Evolutionary conservation across 805 yeast genomes (phyloP).

Genomic region (Starmerella apis): DNA sequence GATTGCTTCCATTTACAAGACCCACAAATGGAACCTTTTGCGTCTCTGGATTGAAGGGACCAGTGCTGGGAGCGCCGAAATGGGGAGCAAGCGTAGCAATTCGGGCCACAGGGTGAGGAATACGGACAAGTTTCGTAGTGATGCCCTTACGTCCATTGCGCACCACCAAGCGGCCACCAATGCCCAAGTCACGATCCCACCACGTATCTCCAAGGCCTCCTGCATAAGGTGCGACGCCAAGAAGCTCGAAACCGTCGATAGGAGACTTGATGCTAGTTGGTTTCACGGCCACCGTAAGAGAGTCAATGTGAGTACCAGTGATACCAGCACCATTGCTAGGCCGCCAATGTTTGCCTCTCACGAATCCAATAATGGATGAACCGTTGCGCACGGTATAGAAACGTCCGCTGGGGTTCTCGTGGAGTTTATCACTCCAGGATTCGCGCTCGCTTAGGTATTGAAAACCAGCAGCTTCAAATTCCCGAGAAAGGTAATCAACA

Average conservation of each 20-base stretch:
- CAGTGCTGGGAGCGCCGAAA: conserved; percentile 58
- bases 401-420: conserved; percentile 32
- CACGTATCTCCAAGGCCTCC: conserved; percentile 56
- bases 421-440: conserved; percentile 41
- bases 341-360: conserved; percentile 56
- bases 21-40: conserved; percentile 75
- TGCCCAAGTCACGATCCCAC: conserved; percentile 70
- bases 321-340: conserved; percentile 53
- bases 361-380: conserved; percentile 58
- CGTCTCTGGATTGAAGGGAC: conserved; percentile 70
- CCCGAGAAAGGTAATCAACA: conserved; percentile 40
- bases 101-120: conserved; percentile 48
- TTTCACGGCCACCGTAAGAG: conserved; percentile 57
- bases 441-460: conserved; percentile 53
- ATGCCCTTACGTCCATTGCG: conserved; percentile 30
- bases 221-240: conserved; percentile 78
- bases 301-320: conserved; percentile 67
- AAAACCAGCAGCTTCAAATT: conserved; percentile 53
- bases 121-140: conserved; percentile 32
- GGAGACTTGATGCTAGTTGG: conserved; percentile 53
- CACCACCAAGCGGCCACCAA: conserved; percentile 67
- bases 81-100: conserved; percentile 83
- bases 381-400: conserved; percentile 58
- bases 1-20: conserved; percentile 31
- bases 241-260: conserved; percentile 62